Evolutionary conservation across 768 basidiomycete genomes (phyloP).

Genomic region (Tubosaeta sp.): DNA sequence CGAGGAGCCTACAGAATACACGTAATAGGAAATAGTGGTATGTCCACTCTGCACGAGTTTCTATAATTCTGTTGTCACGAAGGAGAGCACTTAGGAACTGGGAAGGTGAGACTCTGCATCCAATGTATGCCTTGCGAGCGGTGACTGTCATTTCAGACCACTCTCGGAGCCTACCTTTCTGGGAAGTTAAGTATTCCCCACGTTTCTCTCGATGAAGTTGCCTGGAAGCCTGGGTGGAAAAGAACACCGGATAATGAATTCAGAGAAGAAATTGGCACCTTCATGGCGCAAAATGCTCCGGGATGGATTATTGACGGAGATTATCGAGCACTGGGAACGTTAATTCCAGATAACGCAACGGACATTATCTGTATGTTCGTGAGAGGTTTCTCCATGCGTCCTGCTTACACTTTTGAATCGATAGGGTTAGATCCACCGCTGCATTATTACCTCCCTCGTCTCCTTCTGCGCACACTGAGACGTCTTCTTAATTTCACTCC

Average conservation of each 20-base stretch:
- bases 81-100: conserved; percentile 26
- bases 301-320: conserved; percentile 58
- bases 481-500: conserved; percentile 34
- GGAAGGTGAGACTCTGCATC: conserved; percentile 33
- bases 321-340: conserved; percentile 30
- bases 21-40: conserved; percentile 53
- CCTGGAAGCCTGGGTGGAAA: conserved; percentile 50
- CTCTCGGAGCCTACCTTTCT: conserved; percentile 43
- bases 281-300: conserved; percentile 26
- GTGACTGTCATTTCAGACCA: conserved; percentile 36
- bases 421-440: conserved; percentile 70
- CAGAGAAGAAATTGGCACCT: conserved; percentile 8
- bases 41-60: conserved; percentile 7
- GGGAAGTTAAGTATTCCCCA: conserved; percentile 40
- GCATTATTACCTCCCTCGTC: conserved; percentile 54
- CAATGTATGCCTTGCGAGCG: not conserved
- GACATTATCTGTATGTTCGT: conserved; percentile 50
- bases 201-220: conserved; percentile 44
- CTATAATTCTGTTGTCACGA: not conserved
- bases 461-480: conserved; percentile 49
- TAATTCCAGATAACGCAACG: conserved; percentile 39
- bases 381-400: not conserved
- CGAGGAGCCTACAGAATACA: conserved; percentile 45
- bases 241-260: conserved; percentile 27
- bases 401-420: not conserved